Percentiles rank a stretch among this genome's conserved stretches.
Evolutionary conservation across 1,284 basidiomycete genomes (phyloP).

Genomic region (Puccinia coronata): DNA sequence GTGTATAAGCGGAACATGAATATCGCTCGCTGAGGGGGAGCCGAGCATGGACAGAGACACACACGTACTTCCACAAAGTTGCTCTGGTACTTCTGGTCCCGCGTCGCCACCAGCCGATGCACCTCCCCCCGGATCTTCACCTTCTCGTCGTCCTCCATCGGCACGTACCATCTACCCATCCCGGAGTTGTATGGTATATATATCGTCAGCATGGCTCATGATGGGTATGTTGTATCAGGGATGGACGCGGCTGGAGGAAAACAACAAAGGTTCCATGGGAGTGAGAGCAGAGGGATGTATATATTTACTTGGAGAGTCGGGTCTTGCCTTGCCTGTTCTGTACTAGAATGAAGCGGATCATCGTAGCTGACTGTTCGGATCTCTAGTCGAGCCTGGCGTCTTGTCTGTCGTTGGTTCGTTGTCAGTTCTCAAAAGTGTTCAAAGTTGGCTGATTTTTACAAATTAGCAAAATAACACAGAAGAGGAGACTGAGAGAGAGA

Average conservation of each 20-base stretch:
- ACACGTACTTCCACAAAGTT: conserved; percentile 77
- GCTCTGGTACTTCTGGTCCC: conserved; percentile 97
- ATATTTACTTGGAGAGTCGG: conserved; percentile 94
- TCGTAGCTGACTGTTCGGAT: too few species aligned
- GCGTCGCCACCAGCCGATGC: conserved; percentile 88
- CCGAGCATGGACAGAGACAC: neutral
- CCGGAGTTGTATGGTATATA: too few species aligned
- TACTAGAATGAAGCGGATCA: conserved; percentile 43
- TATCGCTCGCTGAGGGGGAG: too few species aligned
- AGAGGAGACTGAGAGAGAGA: too few species aligned
- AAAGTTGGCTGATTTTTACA: too few species aligned
- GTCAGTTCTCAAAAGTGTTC: too few species aligned
- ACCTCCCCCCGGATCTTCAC: conserved; percentile 90
- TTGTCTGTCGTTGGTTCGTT: neutral
- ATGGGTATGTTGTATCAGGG: too few species aligned
- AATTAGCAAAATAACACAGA: too few species aligned
- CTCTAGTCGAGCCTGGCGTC: neutral
- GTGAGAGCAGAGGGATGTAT: too few species aligned
- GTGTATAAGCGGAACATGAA: too few species aligned
- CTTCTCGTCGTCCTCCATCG: conserved; percentile 62
- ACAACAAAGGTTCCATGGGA: too few species aligned
- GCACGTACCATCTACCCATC: conserved; percentile 41
- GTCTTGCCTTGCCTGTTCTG: conserved; percentile 94
- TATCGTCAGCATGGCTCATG: neutral
- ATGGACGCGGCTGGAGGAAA: too few species aligned